A percentile compares a stretch with the other conserved stretches of the same genome.
phyloP scores from a whole-genome alignment of 2,329 filamentous ascomycete species.

The Biscogniauxia sp. region DNA sequence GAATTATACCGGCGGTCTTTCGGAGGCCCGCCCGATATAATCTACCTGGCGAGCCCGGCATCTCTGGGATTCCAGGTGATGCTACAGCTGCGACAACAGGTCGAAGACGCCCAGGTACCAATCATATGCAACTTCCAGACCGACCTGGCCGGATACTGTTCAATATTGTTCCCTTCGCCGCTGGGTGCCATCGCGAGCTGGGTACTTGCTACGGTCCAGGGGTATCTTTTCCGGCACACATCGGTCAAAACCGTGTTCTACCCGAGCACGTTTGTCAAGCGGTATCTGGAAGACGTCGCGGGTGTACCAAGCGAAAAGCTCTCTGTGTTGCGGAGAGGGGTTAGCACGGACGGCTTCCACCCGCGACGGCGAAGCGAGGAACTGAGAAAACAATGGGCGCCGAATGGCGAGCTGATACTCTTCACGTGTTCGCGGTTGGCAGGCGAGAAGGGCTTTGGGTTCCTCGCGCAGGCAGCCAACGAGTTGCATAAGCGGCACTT shows the following conservation, averaged over 20 bases:
- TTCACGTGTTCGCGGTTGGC: slow-evolving; percentile 66
- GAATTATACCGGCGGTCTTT: slow-evolving; percentile 60
- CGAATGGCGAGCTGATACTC: slow-evolving; percentile 62
- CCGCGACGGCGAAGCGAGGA: slow-evolving; percentile 50
- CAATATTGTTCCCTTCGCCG: slow-evolving; percentile 64
- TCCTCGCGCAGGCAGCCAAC: slow-evolving; percentile 55
- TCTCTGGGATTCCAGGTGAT: slow-evolving; percentile 70
- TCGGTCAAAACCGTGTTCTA: slow-evolving; percentile 68
- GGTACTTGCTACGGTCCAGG: slow-evolving; percentile 61
- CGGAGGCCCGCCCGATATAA: slow-evolving; percentile 57
- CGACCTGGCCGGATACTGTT: slow-evolving; percentile 66
- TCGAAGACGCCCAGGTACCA: slow-evolving; percentile 51
- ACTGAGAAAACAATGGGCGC: slow-evolving; percentile 54
- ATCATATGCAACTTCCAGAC: slow-evolving; percentile 71
- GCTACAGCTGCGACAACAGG: slow-evolving; percentile 63
- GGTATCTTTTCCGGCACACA: slow-evolving; percentile 61
- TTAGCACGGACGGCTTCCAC: slow-evolving; percentile 61
- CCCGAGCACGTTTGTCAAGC: slow-evolving; percentile 60
- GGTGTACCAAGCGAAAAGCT: slow-evolving; percentile 56
- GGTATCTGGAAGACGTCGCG: slow-evolving; percentile 55
- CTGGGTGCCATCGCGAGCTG: slow-evolving; percentile 61
- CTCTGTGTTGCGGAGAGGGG: slow-evolving; percentile 61
- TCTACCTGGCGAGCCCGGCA: slow-evolving; percentile 69
- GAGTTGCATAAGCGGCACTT: slow-evolving; percentile 55
- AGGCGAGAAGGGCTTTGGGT: slow-evolving; percentile 69